Base-by-base conservation (phyloP, 352 stramenopile species). In the Pythium coloratum region DNA sequence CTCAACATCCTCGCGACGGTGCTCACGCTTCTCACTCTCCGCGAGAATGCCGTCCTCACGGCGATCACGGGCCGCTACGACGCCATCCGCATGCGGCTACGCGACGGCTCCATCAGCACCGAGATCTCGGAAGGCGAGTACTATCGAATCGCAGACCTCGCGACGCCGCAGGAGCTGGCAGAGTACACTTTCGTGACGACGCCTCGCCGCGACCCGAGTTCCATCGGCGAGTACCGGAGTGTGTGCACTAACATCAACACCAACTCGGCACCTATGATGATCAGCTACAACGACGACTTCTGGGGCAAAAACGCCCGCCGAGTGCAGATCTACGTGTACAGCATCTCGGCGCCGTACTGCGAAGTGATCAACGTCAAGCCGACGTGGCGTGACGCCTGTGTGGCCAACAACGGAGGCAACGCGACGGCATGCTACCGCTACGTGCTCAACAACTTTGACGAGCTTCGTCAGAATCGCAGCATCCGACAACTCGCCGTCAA, bases 361-460 rank as follows among this genome's bases (percentile, higher is more conserved):
- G 32, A 65, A 47, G 46, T 65, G n/a, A 38, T 65, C 59, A 65
- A 65, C 47, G 59, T 54, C 24, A 66, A 60, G 1, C 66, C 33
- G 28, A 42, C 28, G 9, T 57, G 44, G 53, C n/a, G 46, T 0
- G 69, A 80, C 40, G 61, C 72, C 20, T 89, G 80, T 50, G 40
- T 84, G 20, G 33, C n/a, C 18, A 50, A 44, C 13, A 32, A 75
- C 44, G 34, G 56, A n/a, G 57, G 24, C 18, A 86, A 88, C 56
- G 71, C 67, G 1, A 75, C 76, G 6, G 46, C 58, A 6, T 88
- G 77, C 34, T 69, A 88, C 36, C 60, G 73, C 28, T 80, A 83
- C 62, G 80, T 90, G 13, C 62, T 86, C 18, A 69, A 82, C 55
- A 74, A 84, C 26, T 90, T 86, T 32, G 66, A 80, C 1, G 32